Evolutionary conservation across 1,139 yeast genomes (phyloP).

Genomic region (Zygoascus meyerae): DNA sequence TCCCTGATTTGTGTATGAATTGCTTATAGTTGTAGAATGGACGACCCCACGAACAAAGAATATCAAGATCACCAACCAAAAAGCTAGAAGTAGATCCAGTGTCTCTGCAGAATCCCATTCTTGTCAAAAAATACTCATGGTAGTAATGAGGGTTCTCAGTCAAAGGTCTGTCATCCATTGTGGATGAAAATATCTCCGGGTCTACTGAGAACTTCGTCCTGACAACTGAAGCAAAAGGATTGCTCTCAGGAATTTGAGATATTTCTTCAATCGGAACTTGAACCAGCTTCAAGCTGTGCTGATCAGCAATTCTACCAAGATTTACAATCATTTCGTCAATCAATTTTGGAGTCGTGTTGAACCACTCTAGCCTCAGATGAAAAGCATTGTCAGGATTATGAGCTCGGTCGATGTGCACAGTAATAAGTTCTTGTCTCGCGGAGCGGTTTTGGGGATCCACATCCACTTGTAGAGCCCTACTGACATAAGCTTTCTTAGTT

Average conservation of each 20-base stretch:
- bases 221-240: conserved; percentile 86
- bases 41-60: conserved; percentile 84
- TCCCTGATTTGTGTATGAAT: conserved; percentile 83
- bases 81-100: conserved; percentile 51
- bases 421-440: conserved; percentile 68
- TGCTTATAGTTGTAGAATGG: conserved; percentile 81
- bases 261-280: conserved; percentile 91
- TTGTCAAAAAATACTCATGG: conserved; percentile 55
- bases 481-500: conserved; percentile 30
- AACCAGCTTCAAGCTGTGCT: conserved; percentile 81
- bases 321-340: conserved; percentile 81
- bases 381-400: conserved; percentile 95
- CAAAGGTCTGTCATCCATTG: conserved; percentile 30
- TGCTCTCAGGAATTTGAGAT: conserved; percentile 63
- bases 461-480: conserved; percentile 61
- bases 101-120: conserved; percentile 72
- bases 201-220: conserved; percentile 32
- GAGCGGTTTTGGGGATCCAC: conserved; percentile 71
- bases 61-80: conserved; percentile 37
- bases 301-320: conserved; percentile 77
- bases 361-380: conserved; percentile 89
- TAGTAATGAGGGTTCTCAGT: conserved; percentile 52
- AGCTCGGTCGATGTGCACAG: conserved; percentile 84
- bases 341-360: conserved; percentile 80
- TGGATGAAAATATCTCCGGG: conserved; percentile 2